Evolutionary conservation across 108 stramenopile genomes (phyloP), one percentile per base, ranked within the genome.

Genomic region (Pseudonitzschia delicatissima): DNA sequence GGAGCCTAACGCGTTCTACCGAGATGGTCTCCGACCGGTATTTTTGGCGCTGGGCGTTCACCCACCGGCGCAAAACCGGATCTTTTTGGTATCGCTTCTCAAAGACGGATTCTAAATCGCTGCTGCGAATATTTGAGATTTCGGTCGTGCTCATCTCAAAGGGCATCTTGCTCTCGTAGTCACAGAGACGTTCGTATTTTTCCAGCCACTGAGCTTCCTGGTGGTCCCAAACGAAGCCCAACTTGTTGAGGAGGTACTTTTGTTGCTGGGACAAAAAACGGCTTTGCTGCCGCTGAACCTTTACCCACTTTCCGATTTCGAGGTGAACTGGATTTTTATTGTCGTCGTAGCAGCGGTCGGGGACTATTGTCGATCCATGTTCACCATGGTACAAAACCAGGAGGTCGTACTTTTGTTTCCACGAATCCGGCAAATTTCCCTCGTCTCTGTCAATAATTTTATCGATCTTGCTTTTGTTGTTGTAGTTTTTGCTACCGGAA

Each of bases 171-270:
- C 42, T 52, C 28, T 52, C 27, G 28, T 52, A 52, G 25, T 52
- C 51, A 12, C 28, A 28, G 51, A 52, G 51, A 2, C 28, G 25
- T 12, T 52, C 27, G 28, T 28, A 52, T 29, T 28, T 17, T 23
- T 52, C 51, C 4, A 52, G 28, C 51, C 51, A 52, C 28, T 23
- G 17, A 5, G 51, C 51, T 21, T 52, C 27, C 28, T 52, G 51
- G 25, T 26, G 21, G 28, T 52, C 51, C 51, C 51, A 52, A 21
- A 52, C 51, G 28, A 52, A 52, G 4, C 51, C 51, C 20, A 52
- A 13, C 27, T 26, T 28, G 28, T 52, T 52, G 27, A 52, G 28
- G 12, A 26, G 21, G 17, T 52, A 15, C 13, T 28, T 52, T 21
- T 7, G 51, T 52, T 52, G 12, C 13, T 2, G 2, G 4, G 51